Percentiles rank a stretch among this genome's conserved stretches.
phyloP scores from a whole-genome alignment of 805 yeast species.

The Yamadazyma nakazawae region DNA sequence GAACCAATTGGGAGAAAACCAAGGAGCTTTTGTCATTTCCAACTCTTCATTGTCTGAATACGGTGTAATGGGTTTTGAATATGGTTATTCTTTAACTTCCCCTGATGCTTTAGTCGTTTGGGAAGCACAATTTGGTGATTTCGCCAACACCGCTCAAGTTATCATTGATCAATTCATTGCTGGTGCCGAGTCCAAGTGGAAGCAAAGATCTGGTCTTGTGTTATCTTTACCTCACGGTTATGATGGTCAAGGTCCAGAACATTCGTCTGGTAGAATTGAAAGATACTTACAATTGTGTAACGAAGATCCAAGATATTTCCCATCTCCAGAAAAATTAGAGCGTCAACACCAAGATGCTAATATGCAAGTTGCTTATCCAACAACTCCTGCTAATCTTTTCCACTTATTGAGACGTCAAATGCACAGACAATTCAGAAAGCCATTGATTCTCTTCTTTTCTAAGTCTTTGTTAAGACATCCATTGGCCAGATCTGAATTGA shows the following conservation, averaged over 20 bases:
- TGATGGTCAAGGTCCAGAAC: constrained; percentile 99
- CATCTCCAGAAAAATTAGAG: constrained; percentile 79
- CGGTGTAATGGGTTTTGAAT: constrained; percentile 99
- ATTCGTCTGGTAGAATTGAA: constrained; percentile 96
- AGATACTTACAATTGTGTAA: constrained; percentile 93
- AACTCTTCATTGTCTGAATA: constrained; percentile 97
- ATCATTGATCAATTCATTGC: constrained; percentile 95
- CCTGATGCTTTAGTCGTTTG: constrained; percentile 97
- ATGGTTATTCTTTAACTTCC: constrained; percentile 95
- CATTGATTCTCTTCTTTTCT: constrained; percentile 84
- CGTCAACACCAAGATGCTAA: constrained; percentile 99
- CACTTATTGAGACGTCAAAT: constrained; percentile 97
- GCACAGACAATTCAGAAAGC: constrained; percentile 98
- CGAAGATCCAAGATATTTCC: constrained; percentile 95
- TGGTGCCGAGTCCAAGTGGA: constrained; percentile 97
- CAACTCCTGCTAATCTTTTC: constrained; percentile 96
- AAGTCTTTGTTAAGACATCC: constrained; percentile 96
- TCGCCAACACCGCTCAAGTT: constrained; percentile 99
- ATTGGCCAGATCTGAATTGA: constrained; percentile 81
- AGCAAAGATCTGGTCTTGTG: constrained; percentile 95
- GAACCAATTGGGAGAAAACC: constrained; percentile 71
- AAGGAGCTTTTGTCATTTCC: constrained; percentile 81
- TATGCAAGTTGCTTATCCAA: constrained; percentile 97
- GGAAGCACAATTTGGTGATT: constrained; percentile 99
- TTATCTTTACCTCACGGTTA: constrained; percentile 97